Base-by-base conservation (phyloP, 1,139 yeast species). In the Pichia cactophila region DNA sequence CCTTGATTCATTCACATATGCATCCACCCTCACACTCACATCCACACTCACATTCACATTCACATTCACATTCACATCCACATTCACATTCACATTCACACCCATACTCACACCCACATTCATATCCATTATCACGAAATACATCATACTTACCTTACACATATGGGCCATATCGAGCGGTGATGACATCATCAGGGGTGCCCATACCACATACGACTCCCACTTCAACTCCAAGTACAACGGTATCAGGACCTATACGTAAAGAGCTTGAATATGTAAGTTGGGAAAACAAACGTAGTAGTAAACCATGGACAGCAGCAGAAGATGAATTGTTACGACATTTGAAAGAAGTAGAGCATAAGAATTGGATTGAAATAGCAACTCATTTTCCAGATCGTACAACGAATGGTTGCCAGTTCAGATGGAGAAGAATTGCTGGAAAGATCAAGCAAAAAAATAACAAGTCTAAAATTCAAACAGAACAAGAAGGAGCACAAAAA, bases 311-410 rank as follows among this genome's bases (percentile, higher is more conserved):
- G 52, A 46, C 39, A 29, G 26, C 17, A n/a, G 36, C 38, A 11
- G 50, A 49, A 11, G 89, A 83, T 60, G 66, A 77, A 35, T 68
- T 82, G 43, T 68, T 83, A 51, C 75, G 83, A 71, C 84, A 80
- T 60, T 68, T 83, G 58, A 82, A 82, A 60, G 87, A 81, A 62
- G 75, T 73, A 49, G 83, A 79, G 60, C 81, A 81, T 59, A 68
- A 82, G 54, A 87, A 87, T 0, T 82, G 89, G 89, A 81, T 81
- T 64, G 86, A 82, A 57, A 82, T 83, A 46, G 81, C 87, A n/a
- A 71, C 77, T 50, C 77, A 82, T 59, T 82, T 83, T 63, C 71
- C 70, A 45, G 78, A 80, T 62, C 69, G 89, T 63, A 82, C 88
- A 1, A 86, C 87, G 28, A 82, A 83, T 59, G 88, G 88, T 4